phyloP scores from a whole-genome alignment of 768 basidiomycete species.

The Tulasnella sp. region DNA sequence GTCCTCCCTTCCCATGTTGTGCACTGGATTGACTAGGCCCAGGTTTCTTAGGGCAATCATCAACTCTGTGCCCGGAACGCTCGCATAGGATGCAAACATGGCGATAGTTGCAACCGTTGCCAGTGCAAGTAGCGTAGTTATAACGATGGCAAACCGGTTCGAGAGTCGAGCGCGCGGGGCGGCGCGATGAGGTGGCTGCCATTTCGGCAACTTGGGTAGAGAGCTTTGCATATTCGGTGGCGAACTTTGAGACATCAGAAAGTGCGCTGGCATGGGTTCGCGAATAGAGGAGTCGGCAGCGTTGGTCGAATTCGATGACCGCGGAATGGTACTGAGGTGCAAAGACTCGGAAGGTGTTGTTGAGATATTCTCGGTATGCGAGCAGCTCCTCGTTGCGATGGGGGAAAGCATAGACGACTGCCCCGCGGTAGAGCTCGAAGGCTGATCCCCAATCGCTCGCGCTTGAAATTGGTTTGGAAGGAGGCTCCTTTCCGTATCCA shows the following conservation, averaged over 20 bases:
- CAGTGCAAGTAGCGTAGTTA: neutral
- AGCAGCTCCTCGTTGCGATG: constrained; percentile 24
- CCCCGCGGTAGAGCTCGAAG: neutral
- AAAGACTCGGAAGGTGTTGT: neutral
- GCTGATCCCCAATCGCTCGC: neutral
- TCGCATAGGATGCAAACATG: neutral
- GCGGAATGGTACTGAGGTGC: neutral
- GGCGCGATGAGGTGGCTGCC: neutral
- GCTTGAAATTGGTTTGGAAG: neutral
- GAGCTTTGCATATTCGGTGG: neutral
- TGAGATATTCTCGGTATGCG: constrained; percentile 4
- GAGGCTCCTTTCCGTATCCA: neutral
- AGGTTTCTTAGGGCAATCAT: neutral
- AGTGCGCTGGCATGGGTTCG: neutral
- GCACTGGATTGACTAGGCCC: neutral
- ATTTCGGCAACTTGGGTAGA: neutral
- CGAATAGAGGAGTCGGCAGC: neutral
- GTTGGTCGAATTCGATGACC: constrained; percentile 21
- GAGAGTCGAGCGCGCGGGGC: neutral
- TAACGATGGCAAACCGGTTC: neutral
- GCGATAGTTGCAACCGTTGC: neutral
- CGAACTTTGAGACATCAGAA: neutral
- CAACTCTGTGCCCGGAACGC: neutral
- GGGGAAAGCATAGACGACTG: constrained; percentile 19
- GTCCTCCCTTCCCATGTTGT: neutral